Percentiles rank a stretch among this genome's conserved stretches.
Conservation (phyloP, 306 rosid species). For the Carpinus fangiana region DNA sequence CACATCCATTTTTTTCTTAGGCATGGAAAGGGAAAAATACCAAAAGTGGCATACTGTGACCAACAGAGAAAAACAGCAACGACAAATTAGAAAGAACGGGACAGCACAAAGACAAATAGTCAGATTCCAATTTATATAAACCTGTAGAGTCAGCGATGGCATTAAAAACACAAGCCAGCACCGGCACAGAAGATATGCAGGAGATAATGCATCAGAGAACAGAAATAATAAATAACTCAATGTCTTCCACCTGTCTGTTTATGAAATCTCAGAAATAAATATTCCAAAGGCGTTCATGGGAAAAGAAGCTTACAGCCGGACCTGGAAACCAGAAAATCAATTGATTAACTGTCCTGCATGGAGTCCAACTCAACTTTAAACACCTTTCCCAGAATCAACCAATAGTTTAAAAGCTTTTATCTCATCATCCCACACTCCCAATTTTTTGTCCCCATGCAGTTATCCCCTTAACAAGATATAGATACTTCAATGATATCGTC, state of each 20-base stretch:
- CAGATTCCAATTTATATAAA: neutral
- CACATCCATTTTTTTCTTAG: neutral
- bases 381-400: neutral
- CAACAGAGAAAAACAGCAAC: neutral
- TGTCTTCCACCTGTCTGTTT: neutral
- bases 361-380: neutral
- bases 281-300: neutral
- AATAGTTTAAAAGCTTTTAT: neutral
- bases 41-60: neutral
- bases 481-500: neutral
- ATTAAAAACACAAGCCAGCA: neutral
- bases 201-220: neutral
- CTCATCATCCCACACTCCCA: neutral
- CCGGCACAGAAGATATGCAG: neutral
- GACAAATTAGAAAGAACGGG: neutral
- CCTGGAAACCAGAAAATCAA: neutral
- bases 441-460: neutral
- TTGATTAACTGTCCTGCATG: neutral
- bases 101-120: neutral
- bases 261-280: neutral
- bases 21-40: neutral
- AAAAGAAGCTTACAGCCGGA: neutral
- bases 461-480: neutral
- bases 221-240: neutral
- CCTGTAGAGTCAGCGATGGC: neutral